phyloP scores from a whole-genome alignment of 441 rosid genomes.

The Gossypium schwendimanii region DNA sequence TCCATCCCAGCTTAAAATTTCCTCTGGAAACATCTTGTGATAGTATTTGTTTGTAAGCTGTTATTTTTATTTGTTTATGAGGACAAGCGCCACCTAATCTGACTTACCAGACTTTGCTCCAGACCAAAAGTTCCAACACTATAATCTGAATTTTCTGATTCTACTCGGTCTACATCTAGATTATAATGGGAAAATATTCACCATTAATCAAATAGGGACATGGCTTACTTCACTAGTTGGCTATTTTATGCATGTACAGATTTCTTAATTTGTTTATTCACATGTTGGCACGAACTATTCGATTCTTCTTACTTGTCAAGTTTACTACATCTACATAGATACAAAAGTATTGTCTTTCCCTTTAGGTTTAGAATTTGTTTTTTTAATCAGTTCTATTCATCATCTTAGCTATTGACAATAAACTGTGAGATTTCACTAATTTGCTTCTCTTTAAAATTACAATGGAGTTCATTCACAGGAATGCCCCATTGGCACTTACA shows the following conservation, averaged over 20 bases:
- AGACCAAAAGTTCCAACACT: not conserved
- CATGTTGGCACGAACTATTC: not conserved
- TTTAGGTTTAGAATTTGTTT: not conserved
- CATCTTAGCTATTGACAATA: not conserved
- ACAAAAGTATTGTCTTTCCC: not conserved
- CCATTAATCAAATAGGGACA: not conserved
- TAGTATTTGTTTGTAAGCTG: not conserved
- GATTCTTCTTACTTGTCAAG: not conserved
- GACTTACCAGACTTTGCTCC: not conserved
- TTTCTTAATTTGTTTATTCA: not conserved
- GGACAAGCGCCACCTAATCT: not conserved
- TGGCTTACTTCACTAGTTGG: not conserved
- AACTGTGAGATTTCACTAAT: not conserved
- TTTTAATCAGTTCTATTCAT: not conserved
- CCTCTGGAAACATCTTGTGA: not conserved
- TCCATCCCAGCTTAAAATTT: not conserved
- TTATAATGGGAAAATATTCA: not conserved
- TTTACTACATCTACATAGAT: not conserved
- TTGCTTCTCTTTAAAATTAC: slow-evolving; percentile 2
- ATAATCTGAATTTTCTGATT: not conserved
- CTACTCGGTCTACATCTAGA: not conserved
- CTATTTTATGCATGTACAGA: not conserved
- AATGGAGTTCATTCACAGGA: slow-evolving; percentile 45
- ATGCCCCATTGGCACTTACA: slow-evolving; percentile 94
- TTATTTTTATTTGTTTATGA: not conserved